phyloP scores from a whole-genome alignment of 208 protist species.

The Leishmania turanica region DNA sequence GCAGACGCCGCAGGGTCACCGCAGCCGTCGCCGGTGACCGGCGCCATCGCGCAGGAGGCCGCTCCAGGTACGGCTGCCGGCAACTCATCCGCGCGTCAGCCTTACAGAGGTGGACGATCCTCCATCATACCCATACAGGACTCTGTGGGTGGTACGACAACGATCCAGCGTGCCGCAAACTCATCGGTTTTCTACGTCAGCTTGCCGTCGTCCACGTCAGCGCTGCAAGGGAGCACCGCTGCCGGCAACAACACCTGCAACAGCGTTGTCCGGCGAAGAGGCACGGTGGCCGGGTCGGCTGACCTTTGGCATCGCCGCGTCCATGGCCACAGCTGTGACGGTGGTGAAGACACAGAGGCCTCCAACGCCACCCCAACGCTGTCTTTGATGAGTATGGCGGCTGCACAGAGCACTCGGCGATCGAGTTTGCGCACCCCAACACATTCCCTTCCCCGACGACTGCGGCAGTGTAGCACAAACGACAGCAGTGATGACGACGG shows the following conservation, averaged over 20 bases:
- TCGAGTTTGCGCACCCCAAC: background rate
- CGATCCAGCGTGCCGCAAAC: background rate
- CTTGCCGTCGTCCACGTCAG: constrained; percentile 7
- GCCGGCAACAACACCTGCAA: background rate
- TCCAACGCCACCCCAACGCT: background rate
- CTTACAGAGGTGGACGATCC: background rate
- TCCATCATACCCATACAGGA: background rate
- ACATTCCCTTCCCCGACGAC: background rate
- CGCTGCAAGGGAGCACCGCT: background rate
- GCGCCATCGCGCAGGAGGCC: background rate
- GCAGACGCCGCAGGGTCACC: background rate
- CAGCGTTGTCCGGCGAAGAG: background rate
- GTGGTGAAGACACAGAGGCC: constrained; percentile 8
- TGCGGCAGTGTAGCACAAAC: background rate
- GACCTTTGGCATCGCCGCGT: background rate
- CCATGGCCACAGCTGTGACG: constrained; percentile 1
- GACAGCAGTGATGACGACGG: background rate
- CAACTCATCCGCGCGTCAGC: background rate
- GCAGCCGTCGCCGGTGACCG: background rate
- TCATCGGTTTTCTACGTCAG: constrained; percentile 24
- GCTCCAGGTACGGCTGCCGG: background rate
- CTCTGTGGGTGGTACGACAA: background rate
- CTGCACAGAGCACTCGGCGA: background rate
- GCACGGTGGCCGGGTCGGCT: background rate
- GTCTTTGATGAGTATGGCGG: background rate